Percentiles rank a stretch among this genome's conserved stretches.
phyloP scores from a whole-genome alignment of 306 rosid species.

The Cercis canadensis region DNA sequence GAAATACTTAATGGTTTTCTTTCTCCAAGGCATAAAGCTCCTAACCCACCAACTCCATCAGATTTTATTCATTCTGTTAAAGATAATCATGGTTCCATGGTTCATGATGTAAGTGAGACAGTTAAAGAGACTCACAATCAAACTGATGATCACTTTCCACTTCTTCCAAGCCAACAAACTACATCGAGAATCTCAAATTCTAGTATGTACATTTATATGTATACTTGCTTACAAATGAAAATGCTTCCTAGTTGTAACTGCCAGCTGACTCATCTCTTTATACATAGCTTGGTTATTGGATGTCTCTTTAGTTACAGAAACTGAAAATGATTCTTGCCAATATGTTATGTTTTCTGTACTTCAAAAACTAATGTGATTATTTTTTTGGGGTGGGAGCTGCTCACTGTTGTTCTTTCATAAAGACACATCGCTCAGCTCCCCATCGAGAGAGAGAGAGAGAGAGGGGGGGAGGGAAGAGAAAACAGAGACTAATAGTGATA shows the following conservation, averaged over 20 bases:
- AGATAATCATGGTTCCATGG: slow-evolving; percentile 45
- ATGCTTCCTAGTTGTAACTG: slow-evolving; percentile 36
- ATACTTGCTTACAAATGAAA: slow-evolving; percentile 34
- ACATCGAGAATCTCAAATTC: slow-evolving; percentile 42
- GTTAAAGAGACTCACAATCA: slow-evolving; percentile 46
- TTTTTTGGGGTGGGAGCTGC: not conserved
- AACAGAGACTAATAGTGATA: slow-evolving; percentile 30
- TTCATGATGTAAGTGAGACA: slow-evolving; percentile 49
- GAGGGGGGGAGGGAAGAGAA: not conserved
- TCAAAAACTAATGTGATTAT: not conserved
- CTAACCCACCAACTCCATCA: slow-evolving; percentile 81
- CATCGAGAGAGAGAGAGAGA: not conserved
- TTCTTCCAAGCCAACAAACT: slow-evolving; percentile 55
- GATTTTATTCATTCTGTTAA: slow-evolving; percentile 54
- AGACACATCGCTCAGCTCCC: not conserved
- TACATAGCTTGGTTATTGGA: slow-evolving; percentile 21
- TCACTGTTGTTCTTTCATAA: not conserved
- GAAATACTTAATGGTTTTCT: slow-evolving; percentile 98
- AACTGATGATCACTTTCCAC: slow-evolving; percentile 63
- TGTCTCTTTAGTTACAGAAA: slow-evolving; percentile 43
- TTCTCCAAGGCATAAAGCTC: slow-evolving; percentile 78
- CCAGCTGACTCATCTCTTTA: slow-evolving; percentile 31
- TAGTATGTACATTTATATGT: slow-evolving; percentile 54
- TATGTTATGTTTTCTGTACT: slow-evolving; percentile 33
- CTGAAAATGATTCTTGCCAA: slow-evolving; percentile 48